phyloP scores from a whole-genome alignment of 2,329 filamentous ascomycete genomes.

The Penicillium sp. region DNA sequence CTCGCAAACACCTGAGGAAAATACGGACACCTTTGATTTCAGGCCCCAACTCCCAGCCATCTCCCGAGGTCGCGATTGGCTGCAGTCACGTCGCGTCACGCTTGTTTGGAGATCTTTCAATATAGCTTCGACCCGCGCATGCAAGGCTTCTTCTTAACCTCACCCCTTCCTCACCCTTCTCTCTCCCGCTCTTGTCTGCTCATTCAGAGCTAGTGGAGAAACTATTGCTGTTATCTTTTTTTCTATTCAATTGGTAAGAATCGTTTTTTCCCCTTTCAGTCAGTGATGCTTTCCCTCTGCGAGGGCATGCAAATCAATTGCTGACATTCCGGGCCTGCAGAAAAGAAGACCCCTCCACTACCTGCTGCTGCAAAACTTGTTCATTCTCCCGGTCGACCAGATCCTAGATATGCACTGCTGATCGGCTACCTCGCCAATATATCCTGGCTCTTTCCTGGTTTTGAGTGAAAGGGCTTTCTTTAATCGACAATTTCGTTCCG shows the following conservation, averaged over 20 bases:
- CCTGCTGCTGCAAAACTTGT: constrained; percentile 27
- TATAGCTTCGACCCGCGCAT: constrained; percentile 33
- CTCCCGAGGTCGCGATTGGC: constrained; percentile 34
- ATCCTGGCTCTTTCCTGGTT: constrained; percentile 5
- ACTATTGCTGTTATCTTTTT: constrained; percentile 10
- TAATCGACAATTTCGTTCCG: constrained; percentile 4
- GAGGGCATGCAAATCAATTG: constrained; percentile 8
- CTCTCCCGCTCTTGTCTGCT: constrained; percentile 9
- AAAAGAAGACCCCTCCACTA: constrained; percentile 20
- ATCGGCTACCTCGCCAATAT: constrained; percentile 13
- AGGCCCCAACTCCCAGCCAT: constrained; percentile 2
- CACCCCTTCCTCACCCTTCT: constrained; percentile 19
- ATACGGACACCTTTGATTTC: not conserved
- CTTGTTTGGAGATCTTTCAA: constrained; percentile 31
- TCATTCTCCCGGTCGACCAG: constrained; percentile 36
- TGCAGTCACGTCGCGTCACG: constrained; percentile 43
- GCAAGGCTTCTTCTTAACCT: constrained; percentile 30
- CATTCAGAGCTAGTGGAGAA: constrained; percentile 11
- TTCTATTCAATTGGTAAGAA: constrained; percentile 12
- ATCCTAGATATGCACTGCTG: constrained; percentile 19
- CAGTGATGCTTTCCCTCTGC: constrained; percentile 1
- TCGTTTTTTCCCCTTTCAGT: constrained; percentile 7
- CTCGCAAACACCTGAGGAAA: not conserved
- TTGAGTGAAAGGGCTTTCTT: constrained; percentile 8
- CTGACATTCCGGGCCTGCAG: constrained; percentile 32